Evolutionary conservation across 306 rosid genomes (phyloP), one percentile per base, ranked within the genome.

Genomic region (Rosa lucieae): DNA sequence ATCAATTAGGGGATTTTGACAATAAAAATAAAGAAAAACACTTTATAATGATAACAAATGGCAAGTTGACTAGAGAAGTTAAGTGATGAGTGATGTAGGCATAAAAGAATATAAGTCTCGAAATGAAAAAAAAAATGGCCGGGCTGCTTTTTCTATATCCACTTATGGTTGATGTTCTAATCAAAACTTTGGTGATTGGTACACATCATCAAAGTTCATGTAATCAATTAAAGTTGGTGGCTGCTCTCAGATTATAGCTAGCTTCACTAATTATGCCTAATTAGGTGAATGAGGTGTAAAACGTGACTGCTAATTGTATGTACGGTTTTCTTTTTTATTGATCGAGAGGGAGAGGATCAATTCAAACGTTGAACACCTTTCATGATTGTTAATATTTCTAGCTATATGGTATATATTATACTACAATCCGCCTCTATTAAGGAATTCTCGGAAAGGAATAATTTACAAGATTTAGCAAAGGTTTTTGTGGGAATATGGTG

Each of bases 1-100:
- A 48, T 43, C 56, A 23, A 23, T 15, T 9, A 32, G n/a, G 62
- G 10, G 15, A 35, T 21, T n/a, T 43, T 23, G 11, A 73, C n/a
- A 73, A 35, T 5, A 52, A 9, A 46, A 14, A 12, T 37, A 26
- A 71, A 52, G 44, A 11, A 73, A 2, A 20, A 32, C 26, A 56
- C 3, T 11, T 44, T 13, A 15, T 56, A 17, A 17, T 43, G 68
- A 61, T 49, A 74, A 74, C 55, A 58, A 74, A 58, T 55, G 15
- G 26, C 78, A 75, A 59, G 43, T 75, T 59, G 77, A 74, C 52
- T n/a, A 73, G 14, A 72, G 43, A 51, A 17, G 42, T 26, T 8
- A 56, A 35, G 11, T 72, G 62, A 72, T 11, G 11, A n/a, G 37
- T 12, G 77, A 40, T 40, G 52, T 20, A 3, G 35, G 32, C 52